These are phyloP conservation scores for Acanthamoeba quina DNA, from an alignment of 208 protist species.

Conservation along the genomic window DNA sequence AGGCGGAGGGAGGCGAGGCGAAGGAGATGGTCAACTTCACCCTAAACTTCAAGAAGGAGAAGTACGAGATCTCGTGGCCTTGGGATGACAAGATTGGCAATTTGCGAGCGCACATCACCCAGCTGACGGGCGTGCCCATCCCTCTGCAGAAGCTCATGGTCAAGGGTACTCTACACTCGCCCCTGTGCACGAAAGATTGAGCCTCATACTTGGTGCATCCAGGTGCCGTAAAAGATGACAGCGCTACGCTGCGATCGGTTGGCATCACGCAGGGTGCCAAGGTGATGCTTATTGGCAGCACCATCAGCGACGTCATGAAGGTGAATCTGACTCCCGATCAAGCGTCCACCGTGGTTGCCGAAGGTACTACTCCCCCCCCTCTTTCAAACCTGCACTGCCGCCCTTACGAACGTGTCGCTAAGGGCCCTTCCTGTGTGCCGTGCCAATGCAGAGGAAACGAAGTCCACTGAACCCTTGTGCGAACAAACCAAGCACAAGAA, in stretches of 20 bases:
- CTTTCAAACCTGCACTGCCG: background rate
- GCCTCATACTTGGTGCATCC: background rate
- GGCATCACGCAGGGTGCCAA: constrained; percentile 67
- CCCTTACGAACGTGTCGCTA: too few species aligned
- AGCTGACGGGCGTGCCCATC: constrained; percentile 68
- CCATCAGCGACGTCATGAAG: constrained; percentile 69
- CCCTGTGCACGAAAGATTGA: background rate
- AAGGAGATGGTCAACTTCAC: constrained; percentile 62
- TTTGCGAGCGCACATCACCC: constrained; percentile 37
- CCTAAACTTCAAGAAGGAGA: constrained; percentile 74
- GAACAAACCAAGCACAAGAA: constrained; percentile 74
- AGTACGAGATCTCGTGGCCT: constrained; percentile 63
- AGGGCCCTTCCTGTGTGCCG: too few species aligned
- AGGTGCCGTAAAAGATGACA: constrained; percentile 71
- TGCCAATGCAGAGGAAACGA: background rate
- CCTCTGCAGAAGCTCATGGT: constrained; percentile 74
- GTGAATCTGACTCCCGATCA: constrained; percentile 49
- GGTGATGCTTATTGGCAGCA: constrained; percentile 76
- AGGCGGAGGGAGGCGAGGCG: too few species aligned
- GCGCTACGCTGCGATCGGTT: constrained; percentile 59
- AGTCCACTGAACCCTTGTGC: constrained; percentile 15
- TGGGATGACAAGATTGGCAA: constrained; percentile 57
- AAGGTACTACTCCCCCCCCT: background rate
- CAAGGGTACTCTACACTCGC: constrained; percentile 57
- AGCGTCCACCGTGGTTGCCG: background rate